Conservation (phyloP, 2,329 filamentous ascomycete species). For the Lachnellula occidentalis region DNA sequence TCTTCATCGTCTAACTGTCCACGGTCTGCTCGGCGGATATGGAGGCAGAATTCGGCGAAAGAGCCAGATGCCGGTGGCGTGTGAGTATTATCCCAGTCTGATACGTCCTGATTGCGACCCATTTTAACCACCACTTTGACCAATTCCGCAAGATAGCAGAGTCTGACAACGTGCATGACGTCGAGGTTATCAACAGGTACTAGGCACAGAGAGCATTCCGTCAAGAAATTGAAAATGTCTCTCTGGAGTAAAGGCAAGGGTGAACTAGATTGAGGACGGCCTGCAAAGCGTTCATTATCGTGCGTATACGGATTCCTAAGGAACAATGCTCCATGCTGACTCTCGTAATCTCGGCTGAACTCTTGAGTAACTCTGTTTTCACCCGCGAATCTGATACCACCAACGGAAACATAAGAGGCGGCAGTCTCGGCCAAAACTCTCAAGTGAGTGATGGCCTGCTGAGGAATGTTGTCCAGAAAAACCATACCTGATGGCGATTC, state of each 20-base stretch:
- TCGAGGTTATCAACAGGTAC: slow-evolving; percentile 64
- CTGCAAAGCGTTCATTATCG: not conserved
- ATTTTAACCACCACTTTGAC: slow-evolving; percentile 68
- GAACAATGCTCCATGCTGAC: slow-evolving; percentile 74
- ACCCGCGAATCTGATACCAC: slow-evolving; percentile 56
- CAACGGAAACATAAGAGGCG: slow-evolving; percentile 75
- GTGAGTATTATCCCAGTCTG: slow-evolving; percentile 35
- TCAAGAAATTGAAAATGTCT: slow-evolving; percentile 75
- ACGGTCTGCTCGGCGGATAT: slow-evolving; percentile 14
- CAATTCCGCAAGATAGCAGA: slow-evolving; percentile 89
- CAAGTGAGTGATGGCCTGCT: slow-evolving; percentile 78
- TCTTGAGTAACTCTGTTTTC: slow-evolving; percentile 60
- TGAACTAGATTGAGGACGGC: slow-evolving; percentile 35
- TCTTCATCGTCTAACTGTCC: slow-evolving; percentile 2
- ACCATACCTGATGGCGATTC: slow-evolving; percentile 68
- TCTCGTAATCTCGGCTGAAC: slow-evolving; percentile 60
- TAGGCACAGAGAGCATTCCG: slow-evolving; percentile 69
- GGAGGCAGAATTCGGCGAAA: slow-evolving; percentile 24
- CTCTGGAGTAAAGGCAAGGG: slow-evolving; percentile 50
- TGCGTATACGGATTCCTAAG: slow-evolving; percentile 10
- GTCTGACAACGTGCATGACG: slow-evolving; percentile 70
- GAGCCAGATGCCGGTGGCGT: slow-evolving; percentile 8
- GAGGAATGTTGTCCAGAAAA: slow-evolving; percentile 76
- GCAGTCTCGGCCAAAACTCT: slow-evolving; percentile 85
- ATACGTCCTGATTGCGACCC: slow-evolving; percentile 47